Conservation (phyloP, 805 yeast species). For the Candida hungchunana region DNA sequence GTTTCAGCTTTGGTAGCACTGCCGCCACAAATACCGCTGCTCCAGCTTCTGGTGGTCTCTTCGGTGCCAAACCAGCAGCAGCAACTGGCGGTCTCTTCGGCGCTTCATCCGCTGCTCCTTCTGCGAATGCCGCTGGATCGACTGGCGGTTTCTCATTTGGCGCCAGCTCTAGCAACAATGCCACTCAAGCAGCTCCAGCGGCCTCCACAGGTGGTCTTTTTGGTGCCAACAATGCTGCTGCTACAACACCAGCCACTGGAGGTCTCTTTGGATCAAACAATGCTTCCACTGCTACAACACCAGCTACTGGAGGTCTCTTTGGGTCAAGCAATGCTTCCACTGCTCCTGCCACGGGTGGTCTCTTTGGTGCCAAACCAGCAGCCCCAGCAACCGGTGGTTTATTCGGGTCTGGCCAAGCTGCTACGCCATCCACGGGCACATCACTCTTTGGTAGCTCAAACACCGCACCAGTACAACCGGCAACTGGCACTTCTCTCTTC, state of each 20-base stretch:
- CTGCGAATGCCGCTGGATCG: not conserved
- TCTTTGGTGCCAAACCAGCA: slow-evolving; percentile 10
- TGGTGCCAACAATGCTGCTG: slow-evolving; percentile 21
- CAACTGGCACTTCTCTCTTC: slow-evolving; percentile 1
- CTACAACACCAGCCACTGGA: slow-evolving; percentile 15
- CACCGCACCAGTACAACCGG: slow-evolving; percentile 13
- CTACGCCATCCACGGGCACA: slow-evolving; percentile 8
- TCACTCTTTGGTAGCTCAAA: slow-evolving; percentile 1
- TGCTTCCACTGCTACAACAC: slow-evolving; percentile 12
- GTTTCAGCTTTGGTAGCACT: slow-evolving; percentile 19
- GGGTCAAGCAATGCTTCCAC: slow-evolving; percentile 6
- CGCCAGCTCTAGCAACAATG: slow-evolving; percentile 11
- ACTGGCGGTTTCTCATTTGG: slow-evolving; percentile 3
- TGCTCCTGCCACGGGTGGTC: slow-evolving; percentile 8
- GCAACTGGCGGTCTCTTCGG: slow-evolving; percentile 27
- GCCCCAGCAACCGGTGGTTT: slow-evolving; percentile 21
- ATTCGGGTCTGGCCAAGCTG: slow-evolving; percentile 25
- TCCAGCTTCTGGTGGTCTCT: slow-evolving; percentile 10
- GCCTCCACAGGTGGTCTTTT: slow-evolving; percentile 29
- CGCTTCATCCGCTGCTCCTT: not conserved
- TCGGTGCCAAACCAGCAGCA: slow-evolving; percentile 13
- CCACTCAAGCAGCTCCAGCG: slow-evolving; percentile 12
- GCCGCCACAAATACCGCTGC: slow-evolving; percentile 3
- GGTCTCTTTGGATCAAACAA: slow-evolving; percentile 35
- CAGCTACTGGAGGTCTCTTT: slow-evolving; percentile 16